Percentiles rank a stretch among this genome's conserved stretches.
These are phyloP conservation scores for Straminergon stramineum DNA, from an alignment of 225 moss, liverwort and hornwort genomes.

Conservation along the genomic window DNA sequence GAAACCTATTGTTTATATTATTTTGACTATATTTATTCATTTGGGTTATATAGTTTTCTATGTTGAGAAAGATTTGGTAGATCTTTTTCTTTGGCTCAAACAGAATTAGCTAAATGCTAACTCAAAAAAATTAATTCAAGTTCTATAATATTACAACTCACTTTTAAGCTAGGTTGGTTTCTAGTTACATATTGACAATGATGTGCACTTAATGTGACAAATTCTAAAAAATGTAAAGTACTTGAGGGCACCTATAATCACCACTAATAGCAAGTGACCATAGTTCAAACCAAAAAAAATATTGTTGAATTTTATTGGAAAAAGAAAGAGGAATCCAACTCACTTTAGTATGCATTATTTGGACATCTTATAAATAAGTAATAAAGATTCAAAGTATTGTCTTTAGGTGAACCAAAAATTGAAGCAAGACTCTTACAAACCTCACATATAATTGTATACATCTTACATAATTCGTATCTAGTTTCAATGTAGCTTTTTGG, in stretches of 20 bases:
- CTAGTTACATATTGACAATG: neutral
- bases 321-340: neutral
- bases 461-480: neutral
- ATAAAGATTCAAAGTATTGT: neutral
- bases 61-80: neutral
- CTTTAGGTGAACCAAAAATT: neutral
- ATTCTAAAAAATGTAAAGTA: no score
- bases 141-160: neutral
- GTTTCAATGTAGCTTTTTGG: neutral
- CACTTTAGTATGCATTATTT: no score
- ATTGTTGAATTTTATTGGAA: neutral
- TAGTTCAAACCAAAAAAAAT: no score
- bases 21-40: neutral
- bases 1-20: neutral
- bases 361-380: neutral
- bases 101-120: neutral
- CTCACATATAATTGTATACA: neutral
- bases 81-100: neutral
- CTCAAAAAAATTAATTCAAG: neutral
- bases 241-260: neutral
- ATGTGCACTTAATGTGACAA: no score
- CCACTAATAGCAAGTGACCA: no score
- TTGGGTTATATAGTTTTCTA: no score
- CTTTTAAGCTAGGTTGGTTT: rapidly evolving
- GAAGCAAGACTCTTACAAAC: rapidly evolving